phyloP scores from a whole-genome alignment of 2,329 filamentous ascomycete genomes.

The Torrubiellomyces zombiae region DNA sequence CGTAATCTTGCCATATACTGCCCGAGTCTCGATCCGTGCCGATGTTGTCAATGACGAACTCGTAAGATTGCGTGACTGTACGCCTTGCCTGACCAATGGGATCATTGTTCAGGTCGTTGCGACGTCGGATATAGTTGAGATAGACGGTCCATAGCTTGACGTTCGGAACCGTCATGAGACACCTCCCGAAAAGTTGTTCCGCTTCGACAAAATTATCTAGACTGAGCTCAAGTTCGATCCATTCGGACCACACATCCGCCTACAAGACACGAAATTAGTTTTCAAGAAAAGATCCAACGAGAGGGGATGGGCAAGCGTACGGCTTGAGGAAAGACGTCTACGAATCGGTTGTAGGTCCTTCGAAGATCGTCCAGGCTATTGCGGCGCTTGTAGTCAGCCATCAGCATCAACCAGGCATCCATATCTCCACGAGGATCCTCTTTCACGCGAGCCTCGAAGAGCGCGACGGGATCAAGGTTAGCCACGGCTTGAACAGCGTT shows the following conservation, averaged over 20 bases:
- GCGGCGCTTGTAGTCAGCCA: slow-evolving; percentile 67
- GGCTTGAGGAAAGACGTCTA: slow-evolving; percentile 75
- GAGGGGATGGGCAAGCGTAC: slow-evolving; percentile 41
- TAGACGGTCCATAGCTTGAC: slow-evolving; percentile 86
- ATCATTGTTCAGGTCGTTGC: slow-evolving; percentile 72
- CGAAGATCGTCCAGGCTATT: slow-evolving; percentile 71
- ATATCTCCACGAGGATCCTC: slow-evolving; percentile 87
- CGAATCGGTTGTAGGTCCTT: slow-evolving; percentile 68
- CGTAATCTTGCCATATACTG: slow-evolving; percentile 83
- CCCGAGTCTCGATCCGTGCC: slow-evolving; percentile 86
- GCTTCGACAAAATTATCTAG: slow-evolving; percentile 67
- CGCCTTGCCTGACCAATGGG: slow-evolving; percentile 58
- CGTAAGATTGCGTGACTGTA: slow-evolving; percentile 73
- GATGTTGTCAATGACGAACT: slow-evolving; percentile 78
- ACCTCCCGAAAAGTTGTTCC: slow-evolving; percentile 69
- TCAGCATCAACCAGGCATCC: slow-evolving; percentile 78
- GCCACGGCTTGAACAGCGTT: slow-evolving; percentile 21
- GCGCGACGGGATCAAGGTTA: slow-evolving; percentile 50
- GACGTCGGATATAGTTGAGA: slow-evolving; percentile 83
- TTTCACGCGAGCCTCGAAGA: slow-evolving; percentile 78
- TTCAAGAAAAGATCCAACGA: not conserved
- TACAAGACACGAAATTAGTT: slow-evolving; percentile 18
- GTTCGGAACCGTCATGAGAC: slow-evolving; percentile 62
- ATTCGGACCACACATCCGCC: slow-evolving; percentile 85
- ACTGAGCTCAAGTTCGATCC: slow-evolving; percentile 77